A percentile compares a stretch with the other conserved stretches of the same genome.
phyloP scores from a whole-genome alignment of 164 flowering plant genomes.

The Vitis riparia region DNA sequence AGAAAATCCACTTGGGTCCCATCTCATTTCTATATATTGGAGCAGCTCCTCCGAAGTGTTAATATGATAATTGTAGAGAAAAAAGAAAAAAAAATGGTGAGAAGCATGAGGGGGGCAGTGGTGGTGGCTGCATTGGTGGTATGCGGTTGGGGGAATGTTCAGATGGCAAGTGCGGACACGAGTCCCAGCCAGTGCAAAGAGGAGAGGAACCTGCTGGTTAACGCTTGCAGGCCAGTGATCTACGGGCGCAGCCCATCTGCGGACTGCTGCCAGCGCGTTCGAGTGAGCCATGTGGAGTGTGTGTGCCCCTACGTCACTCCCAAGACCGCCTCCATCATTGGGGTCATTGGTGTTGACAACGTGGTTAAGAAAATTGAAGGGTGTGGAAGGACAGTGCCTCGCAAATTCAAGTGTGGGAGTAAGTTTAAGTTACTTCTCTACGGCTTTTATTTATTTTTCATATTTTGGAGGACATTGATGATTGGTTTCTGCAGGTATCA shows the following conservation, averaged over 20 bases:
- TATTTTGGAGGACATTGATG: no score
- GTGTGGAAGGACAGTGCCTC: not conserved
- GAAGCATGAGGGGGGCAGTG: not conserved
- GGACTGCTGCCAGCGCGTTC: no score
- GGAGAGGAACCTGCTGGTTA: not conserved
- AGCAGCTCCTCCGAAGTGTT: no score
- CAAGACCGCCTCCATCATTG: not conserved
- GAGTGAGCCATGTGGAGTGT: not conserved
- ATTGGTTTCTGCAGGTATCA: no score
- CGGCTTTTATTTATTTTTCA: no score
- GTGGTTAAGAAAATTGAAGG: not conserved
- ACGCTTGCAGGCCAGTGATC: not conserved
- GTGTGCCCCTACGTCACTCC: not conserved
- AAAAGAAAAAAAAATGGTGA: not conserved
- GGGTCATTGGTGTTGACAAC: not conserved
- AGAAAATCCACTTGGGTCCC: no score
- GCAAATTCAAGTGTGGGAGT: not conserved
- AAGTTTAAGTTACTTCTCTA: no score
- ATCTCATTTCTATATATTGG: no score
- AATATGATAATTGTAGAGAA: not conserved
- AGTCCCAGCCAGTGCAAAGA: not conserved
- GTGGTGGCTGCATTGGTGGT: not conserved
- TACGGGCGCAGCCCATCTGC: not conserved
- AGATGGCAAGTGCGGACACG: not conserved
- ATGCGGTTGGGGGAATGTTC: not conserved